Evolutionary conservation across 495 filamentous ascomycete species (phyloP).

Genomic region (Tuber calosporum): DNA sequence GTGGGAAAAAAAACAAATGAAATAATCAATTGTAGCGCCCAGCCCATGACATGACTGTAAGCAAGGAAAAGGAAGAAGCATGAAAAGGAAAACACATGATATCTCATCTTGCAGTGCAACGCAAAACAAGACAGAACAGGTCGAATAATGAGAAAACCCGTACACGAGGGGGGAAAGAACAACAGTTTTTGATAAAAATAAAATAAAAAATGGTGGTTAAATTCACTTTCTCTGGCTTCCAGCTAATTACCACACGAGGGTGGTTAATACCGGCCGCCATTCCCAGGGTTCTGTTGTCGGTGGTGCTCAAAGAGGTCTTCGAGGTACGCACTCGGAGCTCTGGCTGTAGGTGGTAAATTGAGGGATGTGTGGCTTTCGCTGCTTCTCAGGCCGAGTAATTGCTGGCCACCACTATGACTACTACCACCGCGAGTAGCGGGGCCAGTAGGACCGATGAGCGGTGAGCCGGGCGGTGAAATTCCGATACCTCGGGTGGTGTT

Average conservation of each 20-base stretch:
- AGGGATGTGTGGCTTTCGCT: conserved; percentile 62
- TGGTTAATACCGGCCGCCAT: conserved; percentile 14
- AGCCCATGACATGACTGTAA: conserved; percentile 1
- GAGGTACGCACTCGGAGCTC: conserved; percentile 84
- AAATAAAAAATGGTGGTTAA: conserved; percentile 5
- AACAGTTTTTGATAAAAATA: background rate
- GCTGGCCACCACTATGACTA: conserved; percentile 41
- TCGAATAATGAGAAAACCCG: background rate
- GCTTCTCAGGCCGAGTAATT: conserved; percentile 43
- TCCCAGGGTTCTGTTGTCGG: conserved; percentile 23
- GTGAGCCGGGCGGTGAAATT: conserved; percentile 62
- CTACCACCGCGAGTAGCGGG: conserved; percentile 19
- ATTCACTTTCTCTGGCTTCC: background rate
- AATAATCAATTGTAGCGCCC: conserved; percentile 20
- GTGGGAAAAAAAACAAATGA: conserved; percentile 7
- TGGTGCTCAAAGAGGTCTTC: conserved; percentile 84
- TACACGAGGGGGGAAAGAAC: background rate
- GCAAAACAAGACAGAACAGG: background rate
- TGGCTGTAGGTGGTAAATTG: conserved; percentile 60
- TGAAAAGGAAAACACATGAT: background rate
- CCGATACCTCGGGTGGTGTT: conserved; percentile 46
- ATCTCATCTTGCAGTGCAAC: background rate
- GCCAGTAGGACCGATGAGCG: conserved; percentile 43
- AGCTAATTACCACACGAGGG: background rate
- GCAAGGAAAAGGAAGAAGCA: background rate